These are phyloP conservation scores for Penicillium macrosclerotiorum DNA, from an alignment of 495 filamentous ascomycete genomes.

Conservation along the genomic window DNA sequence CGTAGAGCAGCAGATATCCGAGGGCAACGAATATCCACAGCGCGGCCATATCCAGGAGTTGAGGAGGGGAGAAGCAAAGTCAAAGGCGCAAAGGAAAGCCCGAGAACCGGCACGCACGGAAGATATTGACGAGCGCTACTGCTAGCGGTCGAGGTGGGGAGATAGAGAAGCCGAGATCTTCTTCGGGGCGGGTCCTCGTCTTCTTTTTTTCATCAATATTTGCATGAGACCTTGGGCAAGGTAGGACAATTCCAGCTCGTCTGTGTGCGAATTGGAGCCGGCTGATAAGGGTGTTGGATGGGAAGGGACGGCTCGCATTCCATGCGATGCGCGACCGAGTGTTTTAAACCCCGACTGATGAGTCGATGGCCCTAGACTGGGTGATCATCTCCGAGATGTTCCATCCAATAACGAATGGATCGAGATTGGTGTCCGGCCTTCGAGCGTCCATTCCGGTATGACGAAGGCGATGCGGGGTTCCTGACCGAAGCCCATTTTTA, in stretches of 20 bases:
- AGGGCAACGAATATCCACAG: constrained; percentile 41
- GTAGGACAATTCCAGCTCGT: constrained; percentile 13
- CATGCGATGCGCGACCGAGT: background rate
- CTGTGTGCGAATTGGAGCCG: background rate
- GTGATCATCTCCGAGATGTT: constrained; percentile 17
- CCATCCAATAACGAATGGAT: constrained; percentile 22
- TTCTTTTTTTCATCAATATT: no score
- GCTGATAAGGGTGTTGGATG: background rate
- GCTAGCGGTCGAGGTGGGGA: no score
- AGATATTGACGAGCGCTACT: background rate
- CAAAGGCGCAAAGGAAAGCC: constrained; percentile 1
- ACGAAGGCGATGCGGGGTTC: constrained; percentile 21
- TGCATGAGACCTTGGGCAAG: background rate
- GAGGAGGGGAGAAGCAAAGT: constrained; percentile 1
- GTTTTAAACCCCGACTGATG: constrained; percentile 26
- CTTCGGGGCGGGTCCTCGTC: no score
- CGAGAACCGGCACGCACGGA: background rate
- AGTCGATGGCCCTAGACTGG: constrained; percentile 1
- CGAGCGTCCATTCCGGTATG: constrained; percentile 6
- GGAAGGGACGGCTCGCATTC: background rate
- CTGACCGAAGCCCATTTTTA: no score
- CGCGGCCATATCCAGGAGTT: constrained; percentile 25
- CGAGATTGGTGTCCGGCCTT: constrained; percentile 9
- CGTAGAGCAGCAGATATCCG: constrained; percentile 42
- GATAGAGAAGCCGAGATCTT: no score